Evolutionary conservation across 2,329 filamentous ascomycete genomes (phyloP).

Genomic region (Botrytis byssoidea): DNA sequence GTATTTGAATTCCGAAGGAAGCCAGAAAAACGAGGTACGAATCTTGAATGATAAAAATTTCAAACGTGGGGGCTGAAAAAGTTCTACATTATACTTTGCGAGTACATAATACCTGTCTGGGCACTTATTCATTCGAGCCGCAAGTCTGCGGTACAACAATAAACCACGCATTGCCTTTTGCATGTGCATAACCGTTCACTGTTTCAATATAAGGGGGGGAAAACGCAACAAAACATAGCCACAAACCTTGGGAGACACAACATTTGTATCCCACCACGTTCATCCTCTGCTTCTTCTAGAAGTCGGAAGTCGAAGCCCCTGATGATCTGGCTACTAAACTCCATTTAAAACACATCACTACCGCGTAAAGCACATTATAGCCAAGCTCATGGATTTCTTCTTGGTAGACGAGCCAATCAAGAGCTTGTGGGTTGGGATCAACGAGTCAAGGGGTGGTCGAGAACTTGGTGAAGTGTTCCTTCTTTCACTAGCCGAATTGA

Average conservation of each 20-base stretch:
- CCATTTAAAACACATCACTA: background rate
- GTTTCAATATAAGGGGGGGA: background rate
- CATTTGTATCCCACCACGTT: background rate
- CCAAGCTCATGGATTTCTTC: background rate
- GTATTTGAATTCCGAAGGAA: background rate
- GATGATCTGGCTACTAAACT: background rate
- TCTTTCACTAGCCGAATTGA: background rate
- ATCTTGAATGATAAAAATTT: background rate
- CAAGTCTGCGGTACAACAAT: background rate
- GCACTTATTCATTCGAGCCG: background rate
- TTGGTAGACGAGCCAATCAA: background rate
- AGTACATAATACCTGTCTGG: background rate
- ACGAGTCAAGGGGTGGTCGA: slow-evolving; percentile 5
- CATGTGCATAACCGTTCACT: background rate
- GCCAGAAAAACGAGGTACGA: background rate
- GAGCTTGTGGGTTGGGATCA: background rate
- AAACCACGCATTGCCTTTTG: background rate
- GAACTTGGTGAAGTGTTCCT: slow-evolving; percentile 1
- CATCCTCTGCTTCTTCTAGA: background rate
- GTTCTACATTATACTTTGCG: background rate
- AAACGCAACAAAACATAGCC: background rate
- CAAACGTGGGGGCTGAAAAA: background rate
- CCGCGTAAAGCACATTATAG: background rate
- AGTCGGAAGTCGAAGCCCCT: background rate
- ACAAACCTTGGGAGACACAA: background rate